Evolutionary conservation across 768 basidiomycete genomes (phyloP).

Genomic region (Dictyophora rubrovolvata): DNA sequence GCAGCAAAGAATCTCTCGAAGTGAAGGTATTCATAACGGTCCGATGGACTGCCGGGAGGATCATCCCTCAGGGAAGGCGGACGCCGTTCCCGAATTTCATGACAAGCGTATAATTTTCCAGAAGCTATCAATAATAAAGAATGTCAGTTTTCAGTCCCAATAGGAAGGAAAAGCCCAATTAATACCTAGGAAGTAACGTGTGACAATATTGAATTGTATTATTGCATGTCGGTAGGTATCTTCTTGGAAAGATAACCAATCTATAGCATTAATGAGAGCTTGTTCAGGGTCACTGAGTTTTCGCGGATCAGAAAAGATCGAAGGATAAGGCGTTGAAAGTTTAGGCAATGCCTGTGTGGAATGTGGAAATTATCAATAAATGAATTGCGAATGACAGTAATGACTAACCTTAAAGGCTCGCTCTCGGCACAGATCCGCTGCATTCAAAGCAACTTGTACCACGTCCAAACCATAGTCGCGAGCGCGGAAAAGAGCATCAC

Average conservation of each 20-base stretch:
- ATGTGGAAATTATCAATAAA: not conserved
- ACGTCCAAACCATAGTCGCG: slow-evolving; percentile 80
- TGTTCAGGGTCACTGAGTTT: slow-evolving; percentile 45
- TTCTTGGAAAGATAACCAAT: slow-evolving; percentile 81
- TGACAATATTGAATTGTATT: slow-evolving; percentile 77
- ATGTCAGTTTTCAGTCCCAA: not conserved
- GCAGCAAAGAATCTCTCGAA: slow-evolving; percentile 72
- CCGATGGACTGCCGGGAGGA: not conserved
- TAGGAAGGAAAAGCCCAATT: not conserved
- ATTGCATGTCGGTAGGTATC: slow-evolving; percentile 70
- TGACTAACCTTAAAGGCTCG: slow-evolving; percentile 48
- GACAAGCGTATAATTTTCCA: slow-evolving; percentile 47
- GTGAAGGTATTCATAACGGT: slow-evolving; percentile 41
- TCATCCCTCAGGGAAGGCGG: slow-evolving; percentile 3
- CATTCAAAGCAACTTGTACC: slow-evolving; percentile 63
- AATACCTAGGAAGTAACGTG: slow-evolving; percentile 81
- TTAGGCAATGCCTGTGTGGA: slow-evolving; percentile 1
- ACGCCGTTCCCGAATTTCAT: slow-evolving; percentile 7
- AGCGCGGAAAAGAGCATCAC: slow-evolving; percentile 61
- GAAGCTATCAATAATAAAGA: slow-evolving; percentile 33
- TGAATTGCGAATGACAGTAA: slow-evolving; percentile 8
- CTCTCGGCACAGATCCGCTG: slow-evolving; percentile 71
- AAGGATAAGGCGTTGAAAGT: slow-evolving; percentile 10
- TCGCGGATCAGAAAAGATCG: slow-evolving; percentile 45
- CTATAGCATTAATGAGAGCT: slow-evolving; percentile 74